Conservation (phyloP, 306 rosid species). For the Vicia faba region DNA sequence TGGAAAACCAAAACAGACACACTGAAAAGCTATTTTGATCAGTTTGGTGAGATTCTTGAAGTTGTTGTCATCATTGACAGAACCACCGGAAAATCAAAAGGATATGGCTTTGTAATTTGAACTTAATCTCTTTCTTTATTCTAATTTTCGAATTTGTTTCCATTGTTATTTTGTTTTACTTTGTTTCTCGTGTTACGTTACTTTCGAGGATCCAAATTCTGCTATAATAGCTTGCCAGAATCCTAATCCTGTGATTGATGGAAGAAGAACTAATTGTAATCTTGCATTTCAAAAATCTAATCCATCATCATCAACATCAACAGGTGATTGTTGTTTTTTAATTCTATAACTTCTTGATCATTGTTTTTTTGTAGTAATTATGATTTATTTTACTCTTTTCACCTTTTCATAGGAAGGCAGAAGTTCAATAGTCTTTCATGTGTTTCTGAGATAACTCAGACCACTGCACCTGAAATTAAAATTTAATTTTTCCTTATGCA, state of each 20-base stretch:
- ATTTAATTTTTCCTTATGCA: too few species aligned
- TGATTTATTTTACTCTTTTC: background rate
- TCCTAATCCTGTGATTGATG: constrained; percentile 73
- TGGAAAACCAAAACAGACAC: constrained; percentile 59
- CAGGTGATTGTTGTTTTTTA: constrained; percentile 37
- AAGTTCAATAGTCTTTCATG: constrained; percentile 47
- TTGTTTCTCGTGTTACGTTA: constrained; percentile 51
- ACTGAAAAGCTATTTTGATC: constrained; percentile 54
- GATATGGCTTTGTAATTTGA: constrained; percentile 60
- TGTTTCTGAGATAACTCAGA: too few species aligned
- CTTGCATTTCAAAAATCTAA: constrained; percentile 46
- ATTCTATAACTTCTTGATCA: background rate
- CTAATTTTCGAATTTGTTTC: background rate
- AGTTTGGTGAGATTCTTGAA: constrained; percentile 60
- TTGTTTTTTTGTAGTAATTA: background rate
- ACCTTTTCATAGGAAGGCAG: constrained; percentile 37
- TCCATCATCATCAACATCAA: constrained; percentile 39
- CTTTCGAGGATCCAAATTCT: constrained; percentile 67
- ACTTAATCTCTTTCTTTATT: background rate
- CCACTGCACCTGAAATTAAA: too few species aligned
- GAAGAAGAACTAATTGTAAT: constrained; percentile 72
- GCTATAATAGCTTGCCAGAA: constrained; percentile 68
- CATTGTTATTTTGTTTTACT: background rate
- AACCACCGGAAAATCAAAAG: constrained; percentile 59
- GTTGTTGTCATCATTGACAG: constrained; percentile 63